Conservation (phyloP, 2,329 filamentous ascomycete genomes). For the Penicillium sp. region DNA sequence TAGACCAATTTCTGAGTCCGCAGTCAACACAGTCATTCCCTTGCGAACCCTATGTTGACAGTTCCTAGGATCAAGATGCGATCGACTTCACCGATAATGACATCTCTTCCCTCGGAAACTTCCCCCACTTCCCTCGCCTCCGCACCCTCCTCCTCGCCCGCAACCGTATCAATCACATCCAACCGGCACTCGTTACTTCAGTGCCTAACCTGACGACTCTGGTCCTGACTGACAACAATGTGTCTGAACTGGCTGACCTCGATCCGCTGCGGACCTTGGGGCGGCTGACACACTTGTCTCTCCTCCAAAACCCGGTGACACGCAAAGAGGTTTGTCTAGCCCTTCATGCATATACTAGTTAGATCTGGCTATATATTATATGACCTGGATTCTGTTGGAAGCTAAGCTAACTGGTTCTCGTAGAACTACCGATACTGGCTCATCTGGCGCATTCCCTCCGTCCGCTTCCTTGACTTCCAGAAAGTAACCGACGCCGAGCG, state of each 20-base stretch:
- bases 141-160: conserved; percentile 83
- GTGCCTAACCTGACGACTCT: conserved; percentile 80
- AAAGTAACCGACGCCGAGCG: conserved; percentile 89
- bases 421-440: conserved; percentile 92
- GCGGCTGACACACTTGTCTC: conserved; percentile 72
- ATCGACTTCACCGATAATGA: conserved; percentile 99
- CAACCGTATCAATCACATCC: conserved; percentile 82
- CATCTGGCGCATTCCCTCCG: conserved; percentile 77
- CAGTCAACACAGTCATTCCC: neutral
- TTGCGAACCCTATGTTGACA: conserved; percentile 4
- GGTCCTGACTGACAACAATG: conserved; percentile 77
- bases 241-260: conserved; percentile 81
- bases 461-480: conserved; percentile 88
- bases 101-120: conserved; percentile 83
- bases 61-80: conserved; percentile 81
- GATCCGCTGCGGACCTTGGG: conserved; percentile 71
- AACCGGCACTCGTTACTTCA: conserved; percentile 68
- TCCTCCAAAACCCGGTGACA: conserved; percentile 85
- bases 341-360: neutral
- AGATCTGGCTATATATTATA: neutral
- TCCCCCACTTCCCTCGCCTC: conserved; percentile 85
- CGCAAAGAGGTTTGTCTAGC: conserved; percentile 75
- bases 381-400: neutral
- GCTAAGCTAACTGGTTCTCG: conserved; percentile 5
- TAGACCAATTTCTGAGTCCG: neutral